Conservation (phyloP, 1,284 basidiomycete genomes). For the Rhodotorula sp. region DNA sequence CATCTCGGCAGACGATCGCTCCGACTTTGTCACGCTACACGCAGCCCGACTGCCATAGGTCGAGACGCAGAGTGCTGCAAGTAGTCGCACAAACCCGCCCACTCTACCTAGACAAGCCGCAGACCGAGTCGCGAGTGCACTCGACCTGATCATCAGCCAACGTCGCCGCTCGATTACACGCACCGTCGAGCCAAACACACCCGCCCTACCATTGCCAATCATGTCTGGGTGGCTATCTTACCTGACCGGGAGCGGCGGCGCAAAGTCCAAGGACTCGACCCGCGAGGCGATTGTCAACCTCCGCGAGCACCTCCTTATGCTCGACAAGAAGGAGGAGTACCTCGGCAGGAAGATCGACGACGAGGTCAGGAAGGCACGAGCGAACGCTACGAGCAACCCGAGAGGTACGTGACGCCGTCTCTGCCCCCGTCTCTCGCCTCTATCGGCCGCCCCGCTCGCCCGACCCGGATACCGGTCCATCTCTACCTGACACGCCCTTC, state of each 20-base stretch:
- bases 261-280: slow-evolving; percentile 44
- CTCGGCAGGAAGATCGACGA: slow-evolving; percentile 96
- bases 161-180: not conserved
- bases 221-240: slow-evolving; percentile 87
- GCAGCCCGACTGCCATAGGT: too few species aligned
- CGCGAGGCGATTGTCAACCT: slow-evolving; percentile 53
- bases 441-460: not conserved
- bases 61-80: too few species aligned
- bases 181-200: not conserved
- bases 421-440: not conserved
- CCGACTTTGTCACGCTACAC: too few species aligned
- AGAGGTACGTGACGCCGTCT: slow-evolving; percentile 64
- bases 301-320: slow-evolving; percentile 64
- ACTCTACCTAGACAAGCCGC: not conserved
- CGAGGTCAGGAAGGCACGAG: slow-evolving; percentile 84
- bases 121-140: not conserved
- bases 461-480: too few species aligned
- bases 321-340: slow-evolving; percentile 99
- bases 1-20: too few species aligned
- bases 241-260: slow-evolving; percentile 49
- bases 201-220: slow-evolving; percentile 45
- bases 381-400: slow-evolving; percentile 93
- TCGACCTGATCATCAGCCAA: not conserved
- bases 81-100: too few species aligned
- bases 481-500: too few species aligned